Evolutionary conservation across 345 rosid genomes (phyloP).

Genomic region (Bruguiera parviflora): DNA sequence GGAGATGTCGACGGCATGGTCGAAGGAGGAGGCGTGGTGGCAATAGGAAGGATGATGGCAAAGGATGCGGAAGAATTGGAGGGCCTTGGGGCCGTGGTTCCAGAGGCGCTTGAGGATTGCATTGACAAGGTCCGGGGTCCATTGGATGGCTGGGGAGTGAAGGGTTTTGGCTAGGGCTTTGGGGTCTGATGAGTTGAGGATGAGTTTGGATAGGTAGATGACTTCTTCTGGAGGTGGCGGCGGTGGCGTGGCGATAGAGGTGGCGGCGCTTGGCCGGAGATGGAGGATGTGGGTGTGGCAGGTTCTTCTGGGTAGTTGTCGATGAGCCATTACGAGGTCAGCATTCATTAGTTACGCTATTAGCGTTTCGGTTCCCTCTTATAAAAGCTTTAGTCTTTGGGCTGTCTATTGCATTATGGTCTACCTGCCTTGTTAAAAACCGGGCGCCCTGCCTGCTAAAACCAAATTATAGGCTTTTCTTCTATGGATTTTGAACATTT

Average conservation of each 20-base stretch:
- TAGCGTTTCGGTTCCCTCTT: too few relatives aligned
- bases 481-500: constrained; percentile 67
- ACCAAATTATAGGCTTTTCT: constrained; percentile 41
- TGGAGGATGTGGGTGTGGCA: constrained; percentile 2
- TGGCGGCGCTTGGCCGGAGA: not conserved
- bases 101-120: constrained; percentile 62
- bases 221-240: constrained; percentile 20
- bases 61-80: constrained; percentile 66
- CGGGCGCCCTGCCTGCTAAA: too few relatives aligned
- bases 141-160: constrained; percentile 39
- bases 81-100: constrained; percentile 85
- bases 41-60: constrained; percentile 41
- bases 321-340: too few relatives aligned
- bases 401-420: too few relatives aligned
- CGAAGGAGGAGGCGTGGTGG: constrained; percentile 66
- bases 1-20: constrained; percentile 76
- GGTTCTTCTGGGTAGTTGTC: not conserved
- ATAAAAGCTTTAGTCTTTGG: too few relatives aligned
- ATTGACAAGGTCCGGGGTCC: constrained; percentile 70
- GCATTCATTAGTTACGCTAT: too few relatives aligned
- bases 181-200: constrained; percentile 39
- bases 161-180: constrained; percentile 37
- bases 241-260: constrained; percentile 12
- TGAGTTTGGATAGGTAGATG: constrained; percentile 29
- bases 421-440: too few relatives aligned